Percentiles rank a stretch among this genome's conserved stretches.
Conservation (phyloP, 1,284 basidiomycete species). For the Puccinia polysora region DNA sequence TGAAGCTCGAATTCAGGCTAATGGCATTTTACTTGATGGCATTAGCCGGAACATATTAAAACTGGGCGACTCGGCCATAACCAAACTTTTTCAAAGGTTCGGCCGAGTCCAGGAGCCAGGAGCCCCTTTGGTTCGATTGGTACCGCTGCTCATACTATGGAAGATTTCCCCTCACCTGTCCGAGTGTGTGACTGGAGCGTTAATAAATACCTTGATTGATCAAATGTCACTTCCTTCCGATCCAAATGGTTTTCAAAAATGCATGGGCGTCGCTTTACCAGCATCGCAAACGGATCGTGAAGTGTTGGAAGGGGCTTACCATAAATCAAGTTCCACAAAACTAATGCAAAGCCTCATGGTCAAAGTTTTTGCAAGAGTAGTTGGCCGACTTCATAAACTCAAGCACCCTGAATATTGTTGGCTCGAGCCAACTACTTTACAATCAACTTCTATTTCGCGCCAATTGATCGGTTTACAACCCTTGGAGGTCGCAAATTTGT, state of each 20-base stretch:
- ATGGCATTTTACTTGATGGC: conserved; percentile 22
- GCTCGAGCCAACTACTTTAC: conserved; percentile 31
- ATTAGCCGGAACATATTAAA: conserved; percentile 19
- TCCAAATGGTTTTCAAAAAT: conserved; percentile 19
- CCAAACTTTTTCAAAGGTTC: conserved; percentile 24
- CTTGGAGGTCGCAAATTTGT: conserved; percentile 19
- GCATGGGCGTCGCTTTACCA: conserved; percentile 12
- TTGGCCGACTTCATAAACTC: conserved; percentile 6
- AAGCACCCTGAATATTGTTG: conserved; percentile 32
- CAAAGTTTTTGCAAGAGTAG: conserved; percentile 14
- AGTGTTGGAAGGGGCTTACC: conserved; percentile 30
- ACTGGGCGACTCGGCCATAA: conserved; percentile 17
- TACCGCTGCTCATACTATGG: conserved; percentile 27
- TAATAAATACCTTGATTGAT: conserved; percentile 31
- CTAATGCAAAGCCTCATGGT: conserved; percentile 15
- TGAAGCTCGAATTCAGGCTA: conserved; percentile 16
- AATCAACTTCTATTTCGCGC: conserved; percentile 1
- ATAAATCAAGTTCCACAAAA: conserved; percentile 35
- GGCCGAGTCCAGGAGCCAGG: not conserved
- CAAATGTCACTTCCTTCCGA: conserved; percentile 11
- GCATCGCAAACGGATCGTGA: not conserved
- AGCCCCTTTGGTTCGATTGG: conserved; percentile 23
- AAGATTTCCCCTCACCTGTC: conserved; percentile 5
- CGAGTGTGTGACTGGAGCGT: not conserved
- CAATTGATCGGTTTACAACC: conserved; percentile 3